phyloP scores from a whole-genome alignment of 768 basidiomycete genomes.

The Calocera viscosa region DNA sequence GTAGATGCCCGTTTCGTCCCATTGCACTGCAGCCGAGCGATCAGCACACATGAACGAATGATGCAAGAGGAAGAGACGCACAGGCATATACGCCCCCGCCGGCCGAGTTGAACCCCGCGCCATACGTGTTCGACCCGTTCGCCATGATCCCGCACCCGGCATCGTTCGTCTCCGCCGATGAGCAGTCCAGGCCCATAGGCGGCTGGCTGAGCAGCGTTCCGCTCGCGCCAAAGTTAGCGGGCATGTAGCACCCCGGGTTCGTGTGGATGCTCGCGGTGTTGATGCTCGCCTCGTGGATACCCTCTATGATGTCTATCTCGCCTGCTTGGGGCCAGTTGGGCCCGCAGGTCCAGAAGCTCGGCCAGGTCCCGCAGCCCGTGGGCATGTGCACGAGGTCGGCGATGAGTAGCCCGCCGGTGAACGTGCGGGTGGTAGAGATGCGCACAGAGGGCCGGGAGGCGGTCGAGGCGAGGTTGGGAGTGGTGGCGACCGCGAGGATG shows the following conservation, averaged over 20 bases:
- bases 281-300: conserved; percentile 65
- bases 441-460: neutral
- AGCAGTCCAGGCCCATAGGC: conserved; percentile 9
- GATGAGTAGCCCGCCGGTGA: conserved; percentile 47
- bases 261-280: conserved; percentile 80
- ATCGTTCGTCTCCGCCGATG: conserved; percentile 47
- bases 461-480: neutral
- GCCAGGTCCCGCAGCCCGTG: conserved; percentile 80
- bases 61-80: conserved; percentile 31
- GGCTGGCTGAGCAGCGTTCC: conserved; percentile 51
- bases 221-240: conserved; percentile 39
- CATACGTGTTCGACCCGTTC: conserved; percentile 50
- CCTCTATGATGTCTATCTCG: conserved; percentile 79
- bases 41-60: conserved; percentile 10
- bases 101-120: conserved; percentile 72
- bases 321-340: conserved; percentile 55
- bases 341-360: conserved; percentile 35
- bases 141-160: conserved; percentile 73
- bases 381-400: conserved; percentile 86
- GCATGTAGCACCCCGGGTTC: conserved; percentile 51
- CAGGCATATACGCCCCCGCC: conserved; percentile 85
- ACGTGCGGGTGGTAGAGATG: conserved; percentile 14
- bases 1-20: conserved; percentile 62
- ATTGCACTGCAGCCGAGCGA: conserved; percentile 42
- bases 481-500: neutral